phyloP scores from a whole-genome alignment of 2,329 filamentous ascomycete species.

The Proliferodiscus dingleyae region DNA sequence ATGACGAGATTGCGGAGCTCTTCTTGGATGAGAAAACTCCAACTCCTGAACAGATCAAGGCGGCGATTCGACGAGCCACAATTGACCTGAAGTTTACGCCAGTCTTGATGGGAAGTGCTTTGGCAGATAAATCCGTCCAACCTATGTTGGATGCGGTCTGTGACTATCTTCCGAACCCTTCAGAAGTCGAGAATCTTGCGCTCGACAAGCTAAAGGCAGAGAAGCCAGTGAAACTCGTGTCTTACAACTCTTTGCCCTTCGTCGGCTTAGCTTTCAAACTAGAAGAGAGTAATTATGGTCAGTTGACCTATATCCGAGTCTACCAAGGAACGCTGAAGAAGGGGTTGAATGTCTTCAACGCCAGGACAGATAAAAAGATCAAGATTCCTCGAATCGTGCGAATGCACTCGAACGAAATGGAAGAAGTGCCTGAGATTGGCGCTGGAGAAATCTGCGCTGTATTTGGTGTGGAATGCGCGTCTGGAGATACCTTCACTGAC shows the following conservation, averaged over 20 bases:
- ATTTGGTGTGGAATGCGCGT: constrained; percentile 96
- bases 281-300: constrained; percentile 97
- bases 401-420: constrained; percentile 99
- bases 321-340: constrained; percentile 92
- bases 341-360: constrained; percentile 88
- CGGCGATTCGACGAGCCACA: constrained; percentile 87
- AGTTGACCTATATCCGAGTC: constrained; percentile 96
- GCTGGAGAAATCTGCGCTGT: constrained; percentile 98
- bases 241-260: constrained; percentile 90
- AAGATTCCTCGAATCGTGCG: constrained; percentile 95
- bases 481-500: constrained; percentile 96
- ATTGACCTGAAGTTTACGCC: constrained; percentile 85
- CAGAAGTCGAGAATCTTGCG: constrained; percentile 82
- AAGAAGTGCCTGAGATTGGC: constrained; percentile 87
- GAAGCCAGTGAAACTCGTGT: constrained; percentile 77
- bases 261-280: constrained; percentile 97
- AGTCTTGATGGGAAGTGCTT: constrained; percentile 91
- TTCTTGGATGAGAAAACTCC: constrained; percentile 86
- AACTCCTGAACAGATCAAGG: constrained; percentile 77
- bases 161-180: constrained; percentile 90
- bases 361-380: constrained; percentile 90
- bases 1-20: constrained; percentile 94
- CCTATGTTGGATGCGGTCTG: constrained; percentile 95
- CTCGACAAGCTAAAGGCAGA: constrained; percentile 79
- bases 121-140: constrained; percentile 92